Conservation (phyloP, 75 land plant genomes). For the Larix kaempferi region DNA sequence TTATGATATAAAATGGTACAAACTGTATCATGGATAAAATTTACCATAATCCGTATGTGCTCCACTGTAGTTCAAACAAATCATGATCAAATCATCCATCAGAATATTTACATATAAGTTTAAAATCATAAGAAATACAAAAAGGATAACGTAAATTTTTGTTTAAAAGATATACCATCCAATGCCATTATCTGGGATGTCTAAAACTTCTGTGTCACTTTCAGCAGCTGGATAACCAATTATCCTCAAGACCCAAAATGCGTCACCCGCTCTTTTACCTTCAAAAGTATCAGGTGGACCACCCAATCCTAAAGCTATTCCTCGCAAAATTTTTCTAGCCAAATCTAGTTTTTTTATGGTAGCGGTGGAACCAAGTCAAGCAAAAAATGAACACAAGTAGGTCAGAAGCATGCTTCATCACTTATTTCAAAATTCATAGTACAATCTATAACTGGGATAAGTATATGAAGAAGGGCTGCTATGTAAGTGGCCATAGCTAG, state of each 20-base stretch:
- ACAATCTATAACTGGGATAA: background rate
- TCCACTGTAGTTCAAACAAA: slow-evolving; percentile 51
- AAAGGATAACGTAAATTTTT: background rate
- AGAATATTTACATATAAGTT: slow-evolving; percentile 2
- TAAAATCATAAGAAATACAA: background rate
- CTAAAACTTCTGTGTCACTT: slow-evolving; percentile 12
- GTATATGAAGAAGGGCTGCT: background rate
- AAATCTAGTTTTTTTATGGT: slow-evolving; percentile 40
- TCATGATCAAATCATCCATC: background rate
- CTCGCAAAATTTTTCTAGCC: slow-evolving; percentile 75
- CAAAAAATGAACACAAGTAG: background rate
- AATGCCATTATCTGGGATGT: slow-evolving; percentile 36
- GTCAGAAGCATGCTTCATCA: background rate
- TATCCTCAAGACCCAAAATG: slow-evolving; percentile 90
- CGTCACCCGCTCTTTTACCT: slow-evolving; percentile 71
- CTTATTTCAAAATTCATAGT: no score
- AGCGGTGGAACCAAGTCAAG: background rate
- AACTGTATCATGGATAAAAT: background rate
- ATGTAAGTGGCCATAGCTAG: background rate
- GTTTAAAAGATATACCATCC: slow-evolving; percentile 66
- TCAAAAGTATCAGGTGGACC: slow-evolving; percentile 74
- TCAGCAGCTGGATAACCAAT: slow-evolving; percentile 84
- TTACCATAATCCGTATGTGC: slow-evolving; percentile 99
- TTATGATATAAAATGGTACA: background rate
- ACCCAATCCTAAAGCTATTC: slow-evolving; percentile 87